Percentiles rank a stretch among this genome's conserved stretches.
phyloP scores from a whole-genome alignment of 352 stramenopile species.

The Pythium brachiatum region DNA sequence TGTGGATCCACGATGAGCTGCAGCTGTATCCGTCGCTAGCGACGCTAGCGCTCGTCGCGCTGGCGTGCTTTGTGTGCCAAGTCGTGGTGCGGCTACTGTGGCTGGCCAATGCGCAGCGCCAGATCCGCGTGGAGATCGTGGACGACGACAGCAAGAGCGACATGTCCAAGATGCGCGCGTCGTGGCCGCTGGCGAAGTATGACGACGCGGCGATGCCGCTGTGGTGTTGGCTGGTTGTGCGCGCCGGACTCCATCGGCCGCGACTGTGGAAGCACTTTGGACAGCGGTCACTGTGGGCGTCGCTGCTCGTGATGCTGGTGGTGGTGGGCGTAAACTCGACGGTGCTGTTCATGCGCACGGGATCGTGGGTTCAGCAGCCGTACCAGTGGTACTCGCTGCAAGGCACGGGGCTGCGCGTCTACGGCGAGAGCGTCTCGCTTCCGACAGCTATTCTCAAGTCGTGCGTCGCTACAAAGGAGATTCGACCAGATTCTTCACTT shows the following conservation, averaged over 20 bases:
- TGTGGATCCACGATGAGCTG: constrained; percentile 35
- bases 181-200: constrained; percentile 3
- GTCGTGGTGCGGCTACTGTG: constrained; percentile 28
- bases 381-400: constrained; percentile 64
- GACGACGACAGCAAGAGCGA: neutral
- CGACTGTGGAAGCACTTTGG: constrained; percentile 14
- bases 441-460: constrained; percentile 35
- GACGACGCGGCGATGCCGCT: constrained; percentile 7
- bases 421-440: constrained; percentile 25
- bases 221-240: constrained; percentile 6
- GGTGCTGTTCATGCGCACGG: constrained; percentile 51
- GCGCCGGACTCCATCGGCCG: constrained; percentile 11
- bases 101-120: constrained; percentile 4
- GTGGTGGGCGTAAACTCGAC: constrained; percentile 10
- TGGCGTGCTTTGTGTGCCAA: constrained; percentile 27
- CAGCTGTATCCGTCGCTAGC: constrained; percentile 43
- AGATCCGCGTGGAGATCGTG: neutral
- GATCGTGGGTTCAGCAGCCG: constrained; percentile 40
- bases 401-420: constrained; percentile 40
- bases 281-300: constrained; percentile 2
- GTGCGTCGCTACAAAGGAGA: constrained; percentile 23
- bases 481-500: constrained; percentile 15
- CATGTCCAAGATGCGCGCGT: neutral
- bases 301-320: constrained; percentile 2
- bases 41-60: constrained; percentile 33